These are phyloP conservation scores for Botrytis medusae DNA, from an alignment of 2,329 filamentous ascomycete genomes.

Conservation along the genomic window DNA sequence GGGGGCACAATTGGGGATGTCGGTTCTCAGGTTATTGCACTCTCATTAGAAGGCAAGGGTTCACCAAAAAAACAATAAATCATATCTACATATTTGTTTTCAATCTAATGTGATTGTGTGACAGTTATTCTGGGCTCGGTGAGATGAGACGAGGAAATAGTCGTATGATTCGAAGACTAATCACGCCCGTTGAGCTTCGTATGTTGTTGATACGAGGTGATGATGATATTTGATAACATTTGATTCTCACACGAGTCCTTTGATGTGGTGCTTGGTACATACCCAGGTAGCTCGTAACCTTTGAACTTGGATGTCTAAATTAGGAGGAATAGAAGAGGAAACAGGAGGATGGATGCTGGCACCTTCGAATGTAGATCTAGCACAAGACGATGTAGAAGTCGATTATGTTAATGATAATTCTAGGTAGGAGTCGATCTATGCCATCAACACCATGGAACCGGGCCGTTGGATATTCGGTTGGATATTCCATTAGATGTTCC, in stretches of 20 bases:
- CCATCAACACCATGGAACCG: background rate
- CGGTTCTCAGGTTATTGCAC: background rate
- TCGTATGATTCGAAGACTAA: background rate
- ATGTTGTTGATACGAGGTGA: background rate
- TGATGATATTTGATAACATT: background rate
- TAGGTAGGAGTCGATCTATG: background rate
- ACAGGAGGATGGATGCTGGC: background rate
- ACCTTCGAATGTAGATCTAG: background rate
- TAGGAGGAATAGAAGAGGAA: background rate
- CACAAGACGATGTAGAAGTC: background rate
- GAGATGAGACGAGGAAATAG: background rate
- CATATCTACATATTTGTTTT: background rate
- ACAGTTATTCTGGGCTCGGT: background rate
- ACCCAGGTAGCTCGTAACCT: background rate
- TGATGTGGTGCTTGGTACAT: background rate
- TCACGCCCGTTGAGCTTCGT: background rate
- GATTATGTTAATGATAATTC: background rate
- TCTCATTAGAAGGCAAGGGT: background rate
- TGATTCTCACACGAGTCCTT: background rate
- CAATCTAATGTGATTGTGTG: background rate
- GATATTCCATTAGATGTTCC: background rate
- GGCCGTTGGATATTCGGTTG: constrained; percentile 1
- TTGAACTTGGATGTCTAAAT: background rate
- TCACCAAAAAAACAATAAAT: constrained; percentile 6
- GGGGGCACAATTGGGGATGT: background rate